phyloP scores from a whole-genome alignment of 352 stramenopile species.

The Aphanomyces astaci region DNA sequence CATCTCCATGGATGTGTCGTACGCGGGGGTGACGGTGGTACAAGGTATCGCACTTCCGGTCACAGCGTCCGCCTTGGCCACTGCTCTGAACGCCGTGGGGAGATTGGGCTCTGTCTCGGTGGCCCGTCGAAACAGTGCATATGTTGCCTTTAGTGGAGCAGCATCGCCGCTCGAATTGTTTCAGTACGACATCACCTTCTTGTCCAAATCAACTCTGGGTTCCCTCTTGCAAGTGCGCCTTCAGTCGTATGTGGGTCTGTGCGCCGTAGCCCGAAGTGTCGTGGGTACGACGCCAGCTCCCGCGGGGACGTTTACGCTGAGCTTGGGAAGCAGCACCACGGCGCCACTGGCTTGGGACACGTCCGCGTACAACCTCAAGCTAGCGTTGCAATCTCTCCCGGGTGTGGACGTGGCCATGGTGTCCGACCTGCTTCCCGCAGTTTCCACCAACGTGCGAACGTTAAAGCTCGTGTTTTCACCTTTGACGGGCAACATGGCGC shows the following conservation, averaged over 20 bases:
- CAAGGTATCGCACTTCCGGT: conserved; percentile 20
- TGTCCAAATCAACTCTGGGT: conserved; percentile 10
- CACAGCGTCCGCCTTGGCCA: conserved; percentile 4
- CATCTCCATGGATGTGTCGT: conserved; percentile 13
- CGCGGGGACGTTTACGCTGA: conserved; percentile 22
- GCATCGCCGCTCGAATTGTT: conserved; percentile 12
- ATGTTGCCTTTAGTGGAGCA: background rate
- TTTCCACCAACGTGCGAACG: conserved; percentile 7
- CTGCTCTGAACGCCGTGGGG: conserved; percentile 1
- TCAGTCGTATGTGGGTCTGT: background rate
- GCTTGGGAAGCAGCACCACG: conserved; percentile 25
- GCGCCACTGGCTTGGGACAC: conserved; percentile 25
- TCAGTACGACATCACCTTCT: conserved; percentile 27
- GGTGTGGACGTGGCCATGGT: conserved; percentile 27
- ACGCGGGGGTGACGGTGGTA: background rate
- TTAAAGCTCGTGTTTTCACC: conserved; percentile 29
- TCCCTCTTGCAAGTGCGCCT: conserved; percentile 16
- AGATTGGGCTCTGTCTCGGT: conserved; percentile 18
- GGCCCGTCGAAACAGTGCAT: background rate
- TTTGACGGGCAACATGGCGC: conserved; percentile 25
- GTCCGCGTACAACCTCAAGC: conserved; percentile 18
- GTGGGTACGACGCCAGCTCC: conserved; percentile 17
- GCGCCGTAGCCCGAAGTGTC: background rate
- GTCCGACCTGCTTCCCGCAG: background rate
- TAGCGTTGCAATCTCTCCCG: conserved; percentile 20